Percentiles rank a stretch among this genome's conserved stretches.
Conservation (phyloP, 2,329 filamentous ascomycete genomes). For the Fusarium caatingaense region DNA sequence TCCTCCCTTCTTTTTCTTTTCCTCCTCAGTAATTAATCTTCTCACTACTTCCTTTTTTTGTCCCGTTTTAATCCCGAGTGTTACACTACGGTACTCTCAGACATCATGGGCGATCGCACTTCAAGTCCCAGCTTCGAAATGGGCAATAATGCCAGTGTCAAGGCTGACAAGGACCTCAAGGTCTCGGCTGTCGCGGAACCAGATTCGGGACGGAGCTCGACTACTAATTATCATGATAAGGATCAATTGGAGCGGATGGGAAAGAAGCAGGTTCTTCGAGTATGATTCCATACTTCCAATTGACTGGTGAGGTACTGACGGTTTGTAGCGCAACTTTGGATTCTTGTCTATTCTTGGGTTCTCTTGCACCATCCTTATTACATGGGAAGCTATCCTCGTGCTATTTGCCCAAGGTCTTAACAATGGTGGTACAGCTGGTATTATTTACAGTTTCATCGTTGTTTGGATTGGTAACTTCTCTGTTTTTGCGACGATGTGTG, state of each 20-base stretch:
- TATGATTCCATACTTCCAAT: neutral
- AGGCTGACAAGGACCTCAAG: conserved; percentile 15
- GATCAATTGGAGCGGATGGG: conserved; percentile 45
- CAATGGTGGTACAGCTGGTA: conserved; percentile 65
- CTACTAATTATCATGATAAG: conserved; percentile 36
- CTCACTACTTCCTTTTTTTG: too few relatives aligned
- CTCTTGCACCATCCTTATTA: conserved; percentile 63
- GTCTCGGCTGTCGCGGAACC: conserved; percentile 32
- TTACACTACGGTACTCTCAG: too few relatives aligned
- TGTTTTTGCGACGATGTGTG: conserved; percentile 54
- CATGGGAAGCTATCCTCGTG: conserved; percentile 61
- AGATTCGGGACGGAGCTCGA: conserved; percentile 27
- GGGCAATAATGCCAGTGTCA: conserved; percentile 36
- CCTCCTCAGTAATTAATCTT: neutral
- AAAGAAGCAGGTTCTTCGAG: conserved; percentile 46
- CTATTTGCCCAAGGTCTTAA: conserved; percentile 51
- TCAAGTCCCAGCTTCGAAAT: conserved; percentile 41
- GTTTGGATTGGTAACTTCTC: conserved; percentile 60
- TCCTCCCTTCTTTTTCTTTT: neutral
- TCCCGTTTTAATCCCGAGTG: neutral
- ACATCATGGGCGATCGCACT: conserved; percentile 36
- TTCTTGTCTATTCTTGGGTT: conserved; percentile 64
- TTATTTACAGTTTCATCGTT: conserved; percentile 64
- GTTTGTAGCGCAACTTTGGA: conserved; percentile 58
- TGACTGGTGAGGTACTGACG: neutral